phyloP scores from a whole-genome alignment of 1,139 yeast genomes.

The Insectozyma bohioensis region DNA sequence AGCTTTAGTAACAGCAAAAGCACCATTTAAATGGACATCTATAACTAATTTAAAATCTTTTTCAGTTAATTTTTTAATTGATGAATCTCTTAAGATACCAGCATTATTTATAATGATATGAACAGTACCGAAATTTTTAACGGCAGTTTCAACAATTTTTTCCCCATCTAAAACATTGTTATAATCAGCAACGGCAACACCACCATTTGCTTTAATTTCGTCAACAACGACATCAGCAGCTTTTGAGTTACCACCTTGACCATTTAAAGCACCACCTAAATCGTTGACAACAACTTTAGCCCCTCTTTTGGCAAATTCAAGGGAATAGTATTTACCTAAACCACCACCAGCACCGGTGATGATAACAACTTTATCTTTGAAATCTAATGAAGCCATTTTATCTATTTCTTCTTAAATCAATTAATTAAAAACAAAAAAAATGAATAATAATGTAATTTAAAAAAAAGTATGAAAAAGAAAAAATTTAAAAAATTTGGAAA shows the following conservation, averaged over 20 bases:
- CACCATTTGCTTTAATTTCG: conserved; percentile 76
- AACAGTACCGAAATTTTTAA: conserved; percentile 83
- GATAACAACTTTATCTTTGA: conserved; percentile 81
- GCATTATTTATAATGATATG: conserved; percentile 93
- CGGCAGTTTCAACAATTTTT: conserved; percentile 82
- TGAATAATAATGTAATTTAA: no score
- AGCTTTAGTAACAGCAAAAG: conserved; percentile 80
- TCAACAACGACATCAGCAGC: conserved; percentile 91
- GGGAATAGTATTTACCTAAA: conserved; percentile 83
- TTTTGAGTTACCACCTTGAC: conserved; percentile 60
- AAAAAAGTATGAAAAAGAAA: no score
- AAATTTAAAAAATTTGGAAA: no score
- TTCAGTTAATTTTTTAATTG: conserved; percentile 79
- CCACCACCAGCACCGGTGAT: conserved; percentile 99
- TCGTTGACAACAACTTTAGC: conserved; percentile 94
- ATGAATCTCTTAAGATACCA: conserved; percentile 80
- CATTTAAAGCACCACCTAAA: conserved; percentile 80
- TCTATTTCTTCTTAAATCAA: no score
- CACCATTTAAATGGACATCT: conserved; percentile 88
- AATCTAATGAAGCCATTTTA: conserved; percentile 42
- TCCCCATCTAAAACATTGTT: conserved; percentile 90
- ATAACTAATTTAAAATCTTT: conserved; percentile 77
- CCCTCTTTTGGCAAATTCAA: conserved; percentile 85
- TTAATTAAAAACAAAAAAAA: no score
- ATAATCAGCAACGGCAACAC: conserved; percentile 90